Evolutionary conservation across 441 rosid species (phyloP).

Genomic region (Manihot esculenta): DNA sequence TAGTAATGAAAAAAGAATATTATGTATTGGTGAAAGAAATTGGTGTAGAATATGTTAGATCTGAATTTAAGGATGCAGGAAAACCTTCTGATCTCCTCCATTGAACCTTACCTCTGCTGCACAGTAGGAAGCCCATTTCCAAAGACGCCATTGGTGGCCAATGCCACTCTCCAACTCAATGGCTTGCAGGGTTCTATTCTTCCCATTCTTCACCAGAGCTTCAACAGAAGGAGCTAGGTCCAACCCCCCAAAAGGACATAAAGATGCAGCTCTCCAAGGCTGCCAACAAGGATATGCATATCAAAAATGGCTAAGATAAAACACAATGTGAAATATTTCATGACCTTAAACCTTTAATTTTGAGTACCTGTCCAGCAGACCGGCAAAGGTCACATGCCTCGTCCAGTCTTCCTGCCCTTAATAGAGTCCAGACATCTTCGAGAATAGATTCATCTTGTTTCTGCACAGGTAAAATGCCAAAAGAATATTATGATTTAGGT

Average conservation of each 20-base stretch:
- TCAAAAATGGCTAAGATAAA: conserved; percentile 18
- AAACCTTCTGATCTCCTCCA: not conserved
- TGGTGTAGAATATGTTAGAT: not conserved
- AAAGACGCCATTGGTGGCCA: conserved; percentile 81
- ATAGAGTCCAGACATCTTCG: conserved; percentile 93
- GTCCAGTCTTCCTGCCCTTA: conserved; percentile 91
- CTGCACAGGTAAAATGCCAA: conserved; percentile 37
- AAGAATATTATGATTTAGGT: not conserved
- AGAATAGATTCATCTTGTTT: conserved; percentile 96
- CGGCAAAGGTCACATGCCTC: conserved; percentile 96
- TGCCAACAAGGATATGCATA: conserved; percentile 30
- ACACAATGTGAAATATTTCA: not conserved
- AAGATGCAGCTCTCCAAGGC: conserved; percentile 99
- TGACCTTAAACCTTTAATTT: conserved; percentile 13
- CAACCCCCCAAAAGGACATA: conserved; percentile 86
- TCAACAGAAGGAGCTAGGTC: conserved; percentile 84
- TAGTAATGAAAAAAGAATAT: not conserved
- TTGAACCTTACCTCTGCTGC: conserved; percentile 75
- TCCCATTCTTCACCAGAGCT: conserved; percentile 79
- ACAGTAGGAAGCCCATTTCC: conserved; percentile 98
- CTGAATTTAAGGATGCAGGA: not conserved
- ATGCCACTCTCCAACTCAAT: conserved; percentile 92
- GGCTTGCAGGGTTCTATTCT: conserved; percentile 79
- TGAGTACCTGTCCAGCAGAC: conserved; percentile 91
- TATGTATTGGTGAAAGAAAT: conserved; percentile 8